These are phyloP conservation scores for Phlyctochytrium arcticum DNA, from an alignment of 192 early-diverging fungal genomes.

Conservation along the genomic window DNA sequence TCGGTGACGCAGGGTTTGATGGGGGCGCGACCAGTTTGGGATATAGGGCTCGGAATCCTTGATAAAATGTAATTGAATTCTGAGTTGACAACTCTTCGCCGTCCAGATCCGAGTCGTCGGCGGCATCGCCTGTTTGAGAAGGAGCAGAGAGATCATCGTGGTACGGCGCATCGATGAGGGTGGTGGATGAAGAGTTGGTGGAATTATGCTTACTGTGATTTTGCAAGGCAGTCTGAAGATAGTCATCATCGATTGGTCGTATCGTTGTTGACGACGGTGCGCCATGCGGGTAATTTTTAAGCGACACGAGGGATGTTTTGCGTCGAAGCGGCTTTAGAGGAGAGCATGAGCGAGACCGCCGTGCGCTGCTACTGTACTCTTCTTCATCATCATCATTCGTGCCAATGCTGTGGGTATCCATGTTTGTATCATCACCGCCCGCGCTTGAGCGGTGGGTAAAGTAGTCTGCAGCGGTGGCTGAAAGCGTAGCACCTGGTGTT, in stretches of 20 bases:
- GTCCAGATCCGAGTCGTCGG: background rate
- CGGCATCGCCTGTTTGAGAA: no score
- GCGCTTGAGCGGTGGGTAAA: background rate
- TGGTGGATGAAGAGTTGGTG: slow-evolving; percentile 13
- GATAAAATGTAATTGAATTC: slow-evolving; percentile 38
- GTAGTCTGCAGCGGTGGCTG: no score
- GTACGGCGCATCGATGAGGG: slow-evolving; percentile 2
- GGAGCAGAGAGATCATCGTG: no score
- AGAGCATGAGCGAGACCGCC: background rate
- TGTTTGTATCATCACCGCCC: background rate
- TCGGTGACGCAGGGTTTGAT: background rate
- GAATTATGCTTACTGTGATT: background rate
- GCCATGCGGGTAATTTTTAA: no score
- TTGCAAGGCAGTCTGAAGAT: no score
- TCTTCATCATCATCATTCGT: no score
- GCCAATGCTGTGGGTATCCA: no score
- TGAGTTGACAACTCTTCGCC: slow-evolving; percentile 23
- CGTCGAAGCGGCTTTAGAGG: background rate
- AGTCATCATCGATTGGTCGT: background rate
- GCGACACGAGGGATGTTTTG: slow-evolving; percentile 8
- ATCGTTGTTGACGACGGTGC: no score
- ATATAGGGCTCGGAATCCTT: slow-evolving; percentile 39
- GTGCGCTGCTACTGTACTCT: no score
- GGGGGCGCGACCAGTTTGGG: slow-evolving; percentile 22
- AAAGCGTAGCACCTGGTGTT: background rate